Base-by-base conservation (phyloP, 495 filamentous ascomycete genomes). In the Polyplosphaeria fusca region DNA sequence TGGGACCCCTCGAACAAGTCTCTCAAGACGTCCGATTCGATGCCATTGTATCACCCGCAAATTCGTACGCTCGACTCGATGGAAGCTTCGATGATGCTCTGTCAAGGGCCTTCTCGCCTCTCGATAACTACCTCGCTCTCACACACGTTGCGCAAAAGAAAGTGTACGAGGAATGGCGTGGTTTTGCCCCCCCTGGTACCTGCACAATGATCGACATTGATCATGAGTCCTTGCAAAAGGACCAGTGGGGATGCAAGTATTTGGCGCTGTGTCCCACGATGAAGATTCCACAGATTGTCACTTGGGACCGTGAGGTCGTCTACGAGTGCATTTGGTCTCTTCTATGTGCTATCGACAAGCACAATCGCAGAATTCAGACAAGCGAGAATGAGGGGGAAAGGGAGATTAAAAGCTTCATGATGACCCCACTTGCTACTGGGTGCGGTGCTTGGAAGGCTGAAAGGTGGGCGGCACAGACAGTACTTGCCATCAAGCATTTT, bases 81-180 rank as follows among this genome's bases (percentile, higher is more conserved):
- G 78, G 78, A 39, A 75, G 67, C 52, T 81, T 80, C 60, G 78
- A 81, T 66, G 71, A 77, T 50, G 76, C 78, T 5, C 77, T 81
- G 59, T 77, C 76, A 0, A 68, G 67, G 42, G 65, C 69, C n/a
- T 76, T 78, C 63, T 72, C 73, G 27, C 73, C 76, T 0, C 57
- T 55, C 11, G 51, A 73, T 12, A 69, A 76, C 45, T 81, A 79
- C 55, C 52, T 71, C 30, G 71, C 76, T 5, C 67, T 81, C 7
- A 79, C 75, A 0, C 62, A 68, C 13, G 55, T 59, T 16, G 55
- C 37, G 18, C 55, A 59, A 28, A 22, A 25, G 2, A 49, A 39
- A 23, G 62, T 81, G 19, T 81, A 79, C 53, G 68, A 74, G 7
- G 67, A 71, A 58, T 76, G 68, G 65, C 66, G 74, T 12, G 78